These are phyloP conservation scores for Fusarium armeniacum DNA, from an alignment of 2,329 filamentous ascomycete genomes.

Conservation along the genomic window DNA sequence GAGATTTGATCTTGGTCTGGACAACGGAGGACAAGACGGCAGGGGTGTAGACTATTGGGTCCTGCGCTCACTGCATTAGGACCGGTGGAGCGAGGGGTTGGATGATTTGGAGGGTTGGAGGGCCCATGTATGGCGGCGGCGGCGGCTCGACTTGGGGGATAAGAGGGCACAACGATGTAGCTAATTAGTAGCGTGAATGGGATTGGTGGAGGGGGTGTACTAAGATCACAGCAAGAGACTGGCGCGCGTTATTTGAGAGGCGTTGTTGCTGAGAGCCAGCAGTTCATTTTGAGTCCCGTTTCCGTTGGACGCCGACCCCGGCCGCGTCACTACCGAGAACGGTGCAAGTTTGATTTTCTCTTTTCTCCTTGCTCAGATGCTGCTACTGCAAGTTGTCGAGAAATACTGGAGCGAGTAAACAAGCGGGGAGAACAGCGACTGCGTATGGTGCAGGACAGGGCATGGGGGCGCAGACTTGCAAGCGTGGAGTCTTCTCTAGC, in stretches of 20 bases:
- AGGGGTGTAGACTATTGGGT: conserved; percentile 48
- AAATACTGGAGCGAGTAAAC: conserved; percentile 36
- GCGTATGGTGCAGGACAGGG: conserved; percentile 33
- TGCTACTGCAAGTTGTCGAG: conserved; percentile 39
- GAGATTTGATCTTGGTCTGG: conserved; percentile 52
- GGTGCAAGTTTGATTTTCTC: conserved; percentile 38
- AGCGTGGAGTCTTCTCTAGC: conserved; percentile 37
- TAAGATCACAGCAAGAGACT: conserved; percentile 43
- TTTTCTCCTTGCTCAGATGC: conserved; percentile 40
- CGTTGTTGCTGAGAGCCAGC: conserved; percentile 40
- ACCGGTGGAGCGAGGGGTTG: conserved; percentile 52
- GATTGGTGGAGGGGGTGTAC: conserved; percentile 48
- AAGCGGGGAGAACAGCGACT: conserved; percentile 39
- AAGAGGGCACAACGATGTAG: conserved; percentile 48
- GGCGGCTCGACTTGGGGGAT: conserved; percentile 52
- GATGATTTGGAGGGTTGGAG: conserved; percentile 49
- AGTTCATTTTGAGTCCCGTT: conserved; percentile 44
- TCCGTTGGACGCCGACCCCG: conserved; percentile 49
- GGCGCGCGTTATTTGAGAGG: conserved; percentile 44
- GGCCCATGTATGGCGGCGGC: conserved; percentile 50
- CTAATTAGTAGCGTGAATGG: conserved; percentile 45
- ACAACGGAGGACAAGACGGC: conserved; percentile 49
- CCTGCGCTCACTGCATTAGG: conserved; percentile 50
- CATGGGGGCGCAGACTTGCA: conserved; percentile 38
- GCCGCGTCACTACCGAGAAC: conserved; percentile 44